Evolutionary conservation across 768 basidiomycete genomes (phyloP).

Genomic region (Rhodosporidiobolus sp.): DNA sequence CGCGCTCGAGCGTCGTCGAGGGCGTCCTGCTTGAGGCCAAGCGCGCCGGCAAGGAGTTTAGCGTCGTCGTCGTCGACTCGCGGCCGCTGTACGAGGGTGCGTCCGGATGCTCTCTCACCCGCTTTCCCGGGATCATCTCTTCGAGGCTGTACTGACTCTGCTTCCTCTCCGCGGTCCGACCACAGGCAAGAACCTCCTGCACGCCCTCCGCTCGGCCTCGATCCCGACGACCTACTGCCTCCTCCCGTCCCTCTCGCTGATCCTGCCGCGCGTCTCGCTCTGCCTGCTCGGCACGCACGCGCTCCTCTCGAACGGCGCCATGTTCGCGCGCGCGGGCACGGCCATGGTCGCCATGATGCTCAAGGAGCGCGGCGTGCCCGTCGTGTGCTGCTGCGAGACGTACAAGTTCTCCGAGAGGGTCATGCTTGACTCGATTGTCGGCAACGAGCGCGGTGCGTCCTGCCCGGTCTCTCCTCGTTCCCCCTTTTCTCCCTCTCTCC

Average conservation of each 20-base stretch:
- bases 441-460: conserved; percentile 83
- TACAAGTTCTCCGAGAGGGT: conserved; percentile 96
- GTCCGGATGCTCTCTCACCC: conserved; percentile 10
- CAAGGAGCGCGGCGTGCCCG: conserved; percentile 79
- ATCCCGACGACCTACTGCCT: conserved; percentile 89
- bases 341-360: conserved; percentile 96
- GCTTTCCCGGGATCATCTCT: rapidly evolving
- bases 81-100: conserved; percentile 84
- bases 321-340: conserved; percentile 90
- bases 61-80: conserved; percentile 92
- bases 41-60: conserved; percentile 70
- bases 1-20: conserved; percentile 91
- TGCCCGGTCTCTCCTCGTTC: background rate
- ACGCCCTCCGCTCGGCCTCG: conserved; percentile 62
- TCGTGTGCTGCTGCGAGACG: conserved; percentile 95
- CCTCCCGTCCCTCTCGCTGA: conserved; percentile 74
- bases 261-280: conserved; percentile 75
- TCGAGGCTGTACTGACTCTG: background rate
- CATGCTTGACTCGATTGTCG: conserved; percentile 87
- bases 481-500: background rate
- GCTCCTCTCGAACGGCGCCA: conserved; percentile 87
- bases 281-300: conserved; percentile 92
- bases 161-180: background rate
- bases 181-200: conserved; percentile 73
- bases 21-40: conserved; percentile 78